These are phyloP conservation scores for Gloeostereum incarnatum DNA, from an alignment of 768 basidiomycete species.

Conservation along the genomic window DNA sequence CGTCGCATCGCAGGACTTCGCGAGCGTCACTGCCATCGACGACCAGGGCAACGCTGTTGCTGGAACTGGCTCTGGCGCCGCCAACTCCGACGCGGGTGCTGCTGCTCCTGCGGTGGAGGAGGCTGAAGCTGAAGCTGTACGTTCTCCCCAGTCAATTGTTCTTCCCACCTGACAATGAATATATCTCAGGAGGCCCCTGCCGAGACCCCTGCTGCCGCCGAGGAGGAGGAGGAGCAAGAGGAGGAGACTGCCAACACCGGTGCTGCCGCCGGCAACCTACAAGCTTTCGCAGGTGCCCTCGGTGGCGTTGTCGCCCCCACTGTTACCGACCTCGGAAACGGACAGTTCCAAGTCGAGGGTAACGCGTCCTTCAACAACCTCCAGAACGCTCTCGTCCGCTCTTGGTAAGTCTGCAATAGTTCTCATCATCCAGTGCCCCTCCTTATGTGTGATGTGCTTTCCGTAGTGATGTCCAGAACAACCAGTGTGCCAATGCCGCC, in stretches of 20 bases:
- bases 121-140: slow-evolving; percentile 10
- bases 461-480: slow-evolving; percentile 44
- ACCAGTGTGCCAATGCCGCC: slow-evolving; percentile 48
- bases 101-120: slow-evolving; percentile 8
- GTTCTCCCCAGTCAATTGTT: slow-evolving; percentile 5
- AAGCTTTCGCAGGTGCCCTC: slow-evolving; percentile 38
- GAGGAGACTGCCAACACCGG: too few species aligned
- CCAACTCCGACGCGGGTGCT: slow-evolving; percentile 9
- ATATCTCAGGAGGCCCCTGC: background rate
- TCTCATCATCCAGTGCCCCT: background rate
- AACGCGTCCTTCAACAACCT: slow-evolving; percentile 37
- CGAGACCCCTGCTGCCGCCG: too few species aligned
- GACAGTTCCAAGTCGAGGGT: slow-evolving; percentile 39
- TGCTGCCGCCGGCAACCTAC: slow-evolving; percentile 26
- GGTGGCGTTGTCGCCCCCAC: slow-evolving; percentile 36
- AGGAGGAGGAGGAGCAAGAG: too few species aligned
- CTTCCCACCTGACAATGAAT: background rate
- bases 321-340: slow-evolving; percentile 28
- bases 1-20: slow-evolving; percentile 29
- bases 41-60: slow-evolving; percentile 29
- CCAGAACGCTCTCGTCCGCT: slow-evolving; percentile 35
- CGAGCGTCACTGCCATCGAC: slow-evolving; percentile 28
- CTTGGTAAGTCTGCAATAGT: slow-evolving; percentile 24
- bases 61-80: slow-evolving; percentile 5
- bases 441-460: background rate